These are phyloP conservation scores for Diaporthe citriasiana DNA, from an alignment of 2,329 filamentous ascomycete genomes.

Conservation along the genomic window DNA sequence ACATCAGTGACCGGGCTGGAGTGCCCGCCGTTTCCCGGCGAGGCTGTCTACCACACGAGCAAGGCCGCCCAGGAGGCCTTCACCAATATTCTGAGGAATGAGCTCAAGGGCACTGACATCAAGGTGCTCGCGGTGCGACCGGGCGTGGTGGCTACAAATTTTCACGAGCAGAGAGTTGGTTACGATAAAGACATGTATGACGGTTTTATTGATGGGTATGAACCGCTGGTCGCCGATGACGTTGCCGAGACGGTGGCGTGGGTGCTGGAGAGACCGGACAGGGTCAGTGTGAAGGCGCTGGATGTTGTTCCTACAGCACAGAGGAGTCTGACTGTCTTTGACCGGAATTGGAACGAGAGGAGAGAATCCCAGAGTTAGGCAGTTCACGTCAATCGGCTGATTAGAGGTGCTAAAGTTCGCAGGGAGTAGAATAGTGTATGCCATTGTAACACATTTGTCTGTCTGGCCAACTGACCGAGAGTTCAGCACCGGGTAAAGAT, in stretches of 20 bases:
- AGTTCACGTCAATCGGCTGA: not conserved
- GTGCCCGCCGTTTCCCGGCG: conserved; percentile 19
- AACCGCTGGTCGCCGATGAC: conserved; percentile 17
- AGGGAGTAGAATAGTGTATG: not conserved
- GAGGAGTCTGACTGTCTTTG: conserved; percentile 7
- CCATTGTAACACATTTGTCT: not conserved
- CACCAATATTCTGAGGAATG: conserved; percentile 10
- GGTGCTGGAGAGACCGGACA: conserved; percentile 18
- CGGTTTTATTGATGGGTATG: not conserved
- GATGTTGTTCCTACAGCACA: conserved; percentile 12
- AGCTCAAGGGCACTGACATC: conserved; percentile 10
- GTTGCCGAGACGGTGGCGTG: conserved; percentile 17
- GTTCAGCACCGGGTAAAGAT: not conserved
- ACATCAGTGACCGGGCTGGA: conserved; percentile 22
- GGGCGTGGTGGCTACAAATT: conserved; percentile 4
- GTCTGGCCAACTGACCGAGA: not conserved
- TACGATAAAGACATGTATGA: conserved; percentile 14
- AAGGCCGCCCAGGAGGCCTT: conserved; percentile 24
- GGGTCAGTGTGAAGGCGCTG: conserved; percentile 13
- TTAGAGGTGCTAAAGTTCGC: not conserved
- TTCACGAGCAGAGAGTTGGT: conserved; percentile 18
- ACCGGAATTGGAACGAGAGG: conserved; percentile 23
- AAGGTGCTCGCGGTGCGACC: conserved; percentile 25
- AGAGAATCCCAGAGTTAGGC: not conserved
- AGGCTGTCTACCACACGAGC: conserved; percentile 26